Evolutionary conservation across 169 alveolate genomes (phyloP).

Genomic region (Plasmodium berghei): DNA sequence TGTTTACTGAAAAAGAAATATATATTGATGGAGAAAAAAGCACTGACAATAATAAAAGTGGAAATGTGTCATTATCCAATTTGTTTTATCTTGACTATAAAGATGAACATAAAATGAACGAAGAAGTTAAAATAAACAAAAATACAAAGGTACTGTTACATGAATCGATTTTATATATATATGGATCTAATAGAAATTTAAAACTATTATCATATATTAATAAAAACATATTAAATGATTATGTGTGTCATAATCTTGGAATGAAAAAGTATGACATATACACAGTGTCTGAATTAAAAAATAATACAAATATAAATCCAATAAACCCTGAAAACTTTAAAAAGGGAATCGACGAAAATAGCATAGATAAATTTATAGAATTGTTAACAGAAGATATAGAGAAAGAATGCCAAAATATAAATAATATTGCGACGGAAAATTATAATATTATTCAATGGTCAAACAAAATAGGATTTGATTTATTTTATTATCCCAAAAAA

Average conservation of each 20-base stretch:
- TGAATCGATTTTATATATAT: slow-evolving; percentile 59
- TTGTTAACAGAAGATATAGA: slow-evolving; percentile 15
- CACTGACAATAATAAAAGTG: background rate
- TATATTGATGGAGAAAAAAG: background rate
- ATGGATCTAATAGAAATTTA: slow-evolving; percentile 70
- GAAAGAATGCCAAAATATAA: background rate
- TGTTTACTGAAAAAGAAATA: slow-evolving; percentile 31
- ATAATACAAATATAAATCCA: slow-evolving; percentile 44
- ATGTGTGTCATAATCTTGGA: slow-evolving; percentile 49
- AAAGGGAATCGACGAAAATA: slow-evolving; percentile 3
- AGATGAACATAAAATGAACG: slow-evolving; percentile 42
- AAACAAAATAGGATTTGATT: slow-evolving; percentile 34
- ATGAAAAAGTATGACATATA: slow-evolving; percentile 65
- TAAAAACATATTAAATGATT: slow-evolving; percentile 59
- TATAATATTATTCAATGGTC: slow-evolving; percentile 53
- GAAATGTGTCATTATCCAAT: slow-evolving; percentile 9
- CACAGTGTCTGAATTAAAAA: slow-evolving; percentile 47
- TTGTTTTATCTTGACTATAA: slow-evolving; percentile 56
- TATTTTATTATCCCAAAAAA: slow-evolving; percentile 24
- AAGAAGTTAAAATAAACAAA: slow-evolving; percentile 17
- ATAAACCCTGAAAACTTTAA: slow-evolving; percentile 19
- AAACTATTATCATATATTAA: slow-evolving; percentile 33
- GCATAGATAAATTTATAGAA: slow-evolving; percentile 8
- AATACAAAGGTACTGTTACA: slow-evolving; percentile 35
- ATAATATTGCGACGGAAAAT: background rate